Percentiles rank a stretch among this genome's conserved stretches.
Evolutionary conservation across 805 yeast genomes (phyloP).

Genomic region (Cyberlindnera americana): DNA sequence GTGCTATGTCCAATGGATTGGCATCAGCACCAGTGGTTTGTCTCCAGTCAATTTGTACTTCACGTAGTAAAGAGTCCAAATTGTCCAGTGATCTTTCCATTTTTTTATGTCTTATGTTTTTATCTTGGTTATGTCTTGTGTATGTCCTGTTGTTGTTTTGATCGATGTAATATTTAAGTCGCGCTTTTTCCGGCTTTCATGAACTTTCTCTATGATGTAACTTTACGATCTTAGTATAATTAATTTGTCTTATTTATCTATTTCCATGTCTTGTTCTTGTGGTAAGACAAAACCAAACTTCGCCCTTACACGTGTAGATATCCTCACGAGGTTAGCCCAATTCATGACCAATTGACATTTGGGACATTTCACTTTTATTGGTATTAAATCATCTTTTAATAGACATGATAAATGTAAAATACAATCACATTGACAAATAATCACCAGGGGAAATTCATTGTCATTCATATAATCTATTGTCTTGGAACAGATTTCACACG

Average conservation of each 20-base stretch:
- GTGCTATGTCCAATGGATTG: conserved; percentile 82
- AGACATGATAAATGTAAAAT: conserved; percentile 40
- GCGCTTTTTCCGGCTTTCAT: no score
- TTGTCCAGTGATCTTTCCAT: conserved; percentile 21
- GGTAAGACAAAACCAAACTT: conserved; percentile 5
- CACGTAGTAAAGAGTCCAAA: conserved; percentile 21
- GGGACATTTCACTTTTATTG: conserved; percentile 10
- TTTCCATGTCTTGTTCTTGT: no score
- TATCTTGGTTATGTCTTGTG: no score
- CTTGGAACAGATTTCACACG: conserved; percentile 33
- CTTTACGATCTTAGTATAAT: no score
- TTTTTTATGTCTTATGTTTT: no score
- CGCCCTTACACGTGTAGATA: conserved; percentile 4
- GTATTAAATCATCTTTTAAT: no score
- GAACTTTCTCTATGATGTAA: no score
- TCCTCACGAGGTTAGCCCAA: conserved; percentile 12
- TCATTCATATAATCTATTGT: conserved; percentile 35
- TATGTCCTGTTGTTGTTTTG: neutral
- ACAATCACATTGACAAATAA: conserved; percentile 36
- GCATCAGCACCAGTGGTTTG: conserved; percentile 50
- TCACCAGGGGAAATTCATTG: conserved; percentile 31
- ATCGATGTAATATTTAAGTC: no score
- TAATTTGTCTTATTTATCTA: no score
- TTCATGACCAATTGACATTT: conserved; percentile 4
- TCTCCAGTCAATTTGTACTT: conserved; percentile 44